Percentiles rank a stretch among this genome's conserved stretches.
Evolutionary conservation across 2,329 filamentous ascomycete species (phyloP).

Genomic region (Aspergillus sp.): DNA sequence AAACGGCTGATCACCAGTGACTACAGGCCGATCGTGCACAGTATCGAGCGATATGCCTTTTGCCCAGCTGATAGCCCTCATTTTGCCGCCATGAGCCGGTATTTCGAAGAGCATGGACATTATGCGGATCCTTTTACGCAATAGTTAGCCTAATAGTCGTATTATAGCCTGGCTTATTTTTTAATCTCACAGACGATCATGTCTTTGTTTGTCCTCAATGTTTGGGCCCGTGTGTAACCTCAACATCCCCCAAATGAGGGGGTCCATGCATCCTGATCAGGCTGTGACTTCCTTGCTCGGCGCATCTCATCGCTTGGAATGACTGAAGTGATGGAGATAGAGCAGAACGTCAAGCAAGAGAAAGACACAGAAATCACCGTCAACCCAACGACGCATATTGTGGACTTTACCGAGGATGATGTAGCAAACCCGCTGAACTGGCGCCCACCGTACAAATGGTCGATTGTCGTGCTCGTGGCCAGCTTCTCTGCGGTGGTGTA

Average conservation of each 20-base stretch:
- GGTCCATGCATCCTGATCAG: not conserved
- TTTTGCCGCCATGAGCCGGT: not conserved
- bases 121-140: constrained; percentile 3
- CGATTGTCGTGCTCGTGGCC: not conserved
- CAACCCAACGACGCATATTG: not conserved
- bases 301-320: not conserved
- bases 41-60: constrained; percentile 5
- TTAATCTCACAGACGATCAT: not conserved
- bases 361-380: not conserved
- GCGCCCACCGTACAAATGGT: not conserved
- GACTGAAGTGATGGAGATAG: not conserved
- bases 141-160: not conserved
- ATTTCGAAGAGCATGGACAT: constrained; percentile 5
- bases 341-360: not conserved
- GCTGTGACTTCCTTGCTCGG: not conserved
- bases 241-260: not conserved
- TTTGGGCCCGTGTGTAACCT: not conserved
- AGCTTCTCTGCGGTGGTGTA: constrained; percentile 1
- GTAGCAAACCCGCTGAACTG: not conserved
- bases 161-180: not conserved
- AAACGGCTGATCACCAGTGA: not conserved
- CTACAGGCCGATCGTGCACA: not conserved
- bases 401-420: not conserved
- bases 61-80: constrained; percentile 1
- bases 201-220: not conserved